Conservation (phyloP, 2,329 filamentous ascomycete genomes). For the Fusarium begoniae region DNA sequence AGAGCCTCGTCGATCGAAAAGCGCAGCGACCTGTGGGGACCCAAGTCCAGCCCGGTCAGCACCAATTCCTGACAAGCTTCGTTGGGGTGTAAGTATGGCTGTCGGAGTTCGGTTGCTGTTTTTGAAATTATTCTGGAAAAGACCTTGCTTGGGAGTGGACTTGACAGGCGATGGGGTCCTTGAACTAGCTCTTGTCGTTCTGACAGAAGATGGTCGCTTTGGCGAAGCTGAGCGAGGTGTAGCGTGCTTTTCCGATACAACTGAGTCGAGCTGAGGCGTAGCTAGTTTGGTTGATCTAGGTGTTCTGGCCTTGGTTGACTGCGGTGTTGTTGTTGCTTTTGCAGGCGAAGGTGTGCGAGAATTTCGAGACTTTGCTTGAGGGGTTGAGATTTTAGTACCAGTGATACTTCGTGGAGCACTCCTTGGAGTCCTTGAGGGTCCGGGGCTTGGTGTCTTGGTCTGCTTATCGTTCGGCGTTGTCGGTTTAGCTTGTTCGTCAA, state of each 20-base stretch:
- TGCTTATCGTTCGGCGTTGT: slow-evolving; percentile 45
- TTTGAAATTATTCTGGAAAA: slow-evolving; percentile 64
- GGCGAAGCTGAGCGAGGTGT: slow-evolving; percentile 36
- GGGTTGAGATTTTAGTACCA: slow-evolving; percentile 52
- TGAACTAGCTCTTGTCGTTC: slow-evolving; percentile 21
- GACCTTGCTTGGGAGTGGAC: slow-evolving; percentile 41
- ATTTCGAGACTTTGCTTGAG: slow-evolving; percentile 40
- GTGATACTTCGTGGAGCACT: slow-evolving; percentile 60
- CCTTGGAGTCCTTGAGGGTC: slow-evolving; percentile 61
- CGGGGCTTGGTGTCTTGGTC: slow-evolving; percentile 60
- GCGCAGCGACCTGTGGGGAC: slow-evolving; percentile 76
- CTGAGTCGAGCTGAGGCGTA: slow-evolving; percentile 33
- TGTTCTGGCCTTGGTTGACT: slow-evolving; percentile 35
- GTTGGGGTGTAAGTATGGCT: slow-evolving; percentile 64
- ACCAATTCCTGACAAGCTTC: slow-evolving; percentile 73
- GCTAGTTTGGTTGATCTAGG: slow-evolving; percentile 39
- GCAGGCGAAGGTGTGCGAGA: slow-evolving; percentile 41
- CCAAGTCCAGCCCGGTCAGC: slow-evolving; percentile 76
- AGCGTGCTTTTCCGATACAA: slow-evolving; percentile 11
- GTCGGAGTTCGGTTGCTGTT: slow-evolving; percentile 70
- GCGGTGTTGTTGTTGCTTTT: slow-evolving; percentile 35
- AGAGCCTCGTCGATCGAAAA: slow-evolving; percentile 76
- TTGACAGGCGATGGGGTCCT: slow-evolving; percentile 40
- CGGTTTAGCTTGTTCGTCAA: slow-evolving; percentile 29
- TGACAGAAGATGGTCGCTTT: slow-evolving; percentile 18